Evolutionary conservation across 805 yeast species (phyloP).

Genomic region (Yamadazyma laniorum): DNA sequence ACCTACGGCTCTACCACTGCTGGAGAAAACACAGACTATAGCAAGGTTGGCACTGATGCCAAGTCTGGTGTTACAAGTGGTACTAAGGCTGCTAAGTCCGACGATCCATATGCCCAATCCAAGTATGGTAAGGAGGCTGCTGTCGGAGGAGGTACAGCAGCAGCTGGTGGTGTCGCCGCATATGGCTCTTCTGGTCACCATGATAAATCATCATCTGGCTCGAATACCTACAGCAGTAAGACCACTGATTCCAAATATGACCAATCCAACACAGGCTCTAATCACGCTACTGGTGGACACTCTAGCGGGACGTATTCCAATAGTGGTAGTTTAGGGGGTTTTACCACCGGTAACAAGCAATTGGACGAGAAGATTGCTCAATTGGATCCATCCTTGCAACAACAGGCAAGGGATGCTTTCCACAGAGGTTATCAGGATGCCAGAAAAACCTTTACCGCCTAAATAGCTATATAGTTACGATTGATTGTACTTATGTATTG

Average conservation of each 20-base stretch:
- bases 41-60: constrained; percentile 10
- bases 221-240: background rate
- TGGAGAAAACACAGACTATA: constrained; percentile 9
- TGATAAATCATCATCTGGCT: constrained; percentile 1
- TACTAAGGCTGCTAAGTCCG: constrained; percentile 8
- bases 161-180: constrained; percentile 17
- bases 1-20: constrained; percentile 1
- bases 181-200: constrained; percentile 9
- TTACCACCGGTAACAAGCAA: constrained; percentile 35
- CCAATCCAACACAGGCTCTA: background rate
- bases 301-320: constrained; percentile 6
- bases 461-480: constrained; percentile 7
- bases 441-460: constrained; percentile 22
- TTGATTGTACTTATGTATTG: background rate
- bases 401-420: constrained; percentile 41
- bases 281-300: constrained; percentile 1
- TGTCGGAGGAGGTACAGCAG: constrained; percentile 14
- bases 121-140: constrained; percentile 16
- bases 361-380: constrained; percentile 35
- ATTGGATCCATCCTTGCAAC: constrained; percentile 33
- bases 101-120: constrained; percentile 10
- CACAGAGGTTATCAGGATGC: constrained; percentile 41
- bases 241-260: background rate
- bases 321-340: constrained; percentile 17
- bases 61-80: constrained; percentile 11